Base-by-base conservation (phyloP, 352 stramenopile species). In the Phytophthora megakarya region DNA sequence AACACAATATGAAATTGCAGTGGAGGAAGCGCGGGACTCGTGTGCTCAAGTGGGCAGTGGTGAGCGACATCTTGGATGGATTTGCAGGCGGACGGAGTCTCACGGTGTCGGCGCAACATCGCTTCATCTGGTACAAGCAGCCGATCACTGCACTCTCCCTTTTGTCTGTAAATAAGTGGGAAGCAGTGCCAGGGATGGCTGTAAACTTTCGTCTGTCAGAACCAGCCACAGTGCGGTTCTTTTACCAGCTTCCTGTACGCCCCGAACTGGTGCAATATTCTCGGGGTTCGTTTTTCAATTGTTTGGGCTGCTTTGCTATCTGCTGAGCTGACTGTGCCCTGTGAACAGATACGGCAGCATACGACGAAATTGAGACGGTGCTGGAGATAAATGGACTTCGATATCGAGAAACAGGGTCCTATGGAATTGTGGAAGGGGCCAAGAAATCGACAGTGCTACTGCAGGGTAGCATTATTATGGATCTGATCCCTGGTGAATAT, bases 241-340 rank as follows among this genome's bases (percentile, higher is more conserved):
- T 93, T 44, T 93, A 92, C 55, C 82, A 92, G 48, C 61, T 93
- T 1, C 83, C 83, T 40, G 81, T 87, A 1, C 83, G 78, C 3
- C 80, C 85, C 0, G 66, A 88, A 49, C 54, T 84, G 46, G 52
- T 92, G 6, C 65, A 73, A 5, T 88, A 78, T 38, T 73, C 68
- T 21, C 67, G 70, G 73, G 78, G 81, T 91, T 65, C 37, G 77
- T 67, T 56, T 19, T 25, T 15, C 16, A 23, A 37, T 48, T 35
- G 25, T 52, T 38, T 43, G 22, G 11, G 8, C 47, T 46, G 10
- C 16, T 33, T 53, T 53, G 21, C n/a, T 30, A 52, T 56, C 22
- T 30, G 33, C n/a, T 44, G 32, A 12, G 18, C 42, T 66, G 42
- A 59, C 38, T 63, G 37, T 66, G 37, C 18, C 33, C n/a, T 52